phyloP scores from a whole-genome alignment of 306 rosid genomes.

The Cicer bijugum region DNA sequence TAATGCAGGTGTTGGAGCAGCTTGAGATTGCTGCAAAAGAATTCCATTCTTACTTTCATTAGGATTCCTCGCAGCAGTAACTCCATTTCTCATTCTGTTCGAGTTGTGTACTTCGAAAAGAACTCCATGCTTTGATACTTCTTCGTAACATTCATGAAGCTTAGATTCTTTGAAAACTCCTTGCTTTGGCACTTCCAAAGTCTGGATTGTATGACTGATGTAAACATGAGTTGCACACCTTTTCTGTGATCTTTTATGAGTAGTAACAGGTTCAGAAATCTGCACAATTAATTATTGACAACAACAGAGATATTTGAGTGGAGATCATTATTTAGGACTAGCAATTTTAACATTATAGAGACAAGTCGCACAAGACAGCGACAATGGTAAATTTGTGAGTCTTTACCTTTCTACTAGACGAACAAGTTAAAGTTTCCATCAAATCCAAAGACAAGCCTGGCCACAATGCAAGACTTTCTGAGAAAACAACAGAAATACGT shows the following conservation, averaged over 20 bases:
- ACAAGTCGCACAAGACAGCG: not conserved
- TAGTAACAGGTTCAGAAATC: conserved; percentile 39
- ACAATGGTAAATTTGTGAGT: conserved; percentile 1
- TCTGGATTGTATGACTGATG: conserved; percentile 63
- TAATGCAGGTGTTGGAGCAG: conserved; percentile 39
- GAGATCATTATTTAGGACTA: not conserved
- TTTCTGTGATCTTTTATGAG: conserved; percentile 52
- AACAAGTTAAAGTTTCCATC: conserved; percentile 34
- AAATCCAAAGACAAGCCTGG: conserved; percentile 44
- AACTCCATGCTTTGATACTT: conserved; percentile 51
- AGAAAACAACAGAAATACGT: conserved; percentile 30
- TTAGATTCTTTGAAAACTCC: conserved; percentile 21
- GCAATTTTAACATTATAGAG: not conserved
- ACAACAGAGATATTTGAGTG: conserved; percentile 16
- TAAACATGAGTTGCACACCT: conserved; percentile 71
- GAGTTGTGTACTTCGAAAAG: conserved; percentile 38
- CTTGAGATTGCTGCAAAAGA: conserved; percentile 49
- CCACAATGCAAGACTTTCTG: conserved; percentile 53
- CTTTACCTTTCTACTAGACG: conserved; percentile 43
- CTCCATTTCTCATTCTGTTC: conserved; percentile 42
- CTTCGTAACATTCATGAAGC: conserved; percentile 45
- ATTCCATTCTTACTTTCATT: conserved; percentile 46
- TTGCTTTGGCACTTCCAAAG: conserved; percentile 47
- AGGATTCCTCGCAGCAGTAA: conserved; percentile 36
- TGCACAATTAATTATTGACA: conserved; percentile 43